These are phyloP conservation scores for Xylaria palmicola DNA, from an alignment of 495 filamentous ascomycete genomes.

Conservation along the genomic window DNA sequence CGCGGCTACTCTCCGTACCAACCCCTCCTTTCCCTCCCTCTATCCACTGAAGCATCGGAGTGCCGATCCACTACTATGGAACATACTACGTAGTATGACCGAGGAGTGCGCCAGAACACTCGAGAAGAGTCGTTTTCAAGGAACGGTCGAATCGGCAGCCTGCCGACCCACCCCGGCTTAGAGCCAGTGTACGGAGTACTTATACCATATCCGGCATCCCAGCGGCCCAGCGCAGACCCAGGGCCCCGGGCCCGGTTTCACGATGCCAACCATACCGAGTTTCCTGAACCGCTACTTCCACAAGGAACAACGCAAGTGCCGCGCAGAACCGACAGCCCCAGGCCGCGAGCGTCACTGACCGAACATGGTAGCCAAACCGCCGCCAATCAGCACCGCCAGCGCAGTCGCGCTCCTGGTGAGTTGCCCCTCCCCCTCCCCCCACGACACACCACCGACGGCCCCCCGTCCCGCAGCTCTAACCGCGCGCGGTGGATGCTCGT, in stretches of 20 bases:
- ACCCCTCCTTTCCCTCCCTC: neutral
- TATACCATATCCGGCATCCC: too few species aligned
- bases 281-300: slow-evolving; percentile 29
- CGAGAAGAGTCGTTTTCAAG: too few species aligned
- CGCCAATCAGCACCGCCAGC: slow-evolving; percentile 32
- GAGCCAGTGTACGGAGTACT: too few species aligned
- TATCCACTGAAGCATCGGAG: neutral
- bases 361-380: slow-evolving; percentile 33
- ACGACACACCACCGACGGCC: neutral
- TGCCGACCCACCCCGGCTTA: too few species aligned
- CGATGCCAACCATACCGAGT: slow-evolving; percentile 26
- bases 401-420: slow-evolving; percentile 35
- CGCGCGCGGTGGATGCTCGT: slow-evolving; percentile 3
- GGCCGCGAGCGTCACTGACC: slow-evolving; percentile 17
- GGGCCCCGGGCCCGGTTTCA: neutral
- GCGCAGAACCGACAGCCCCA: too few species aligned
- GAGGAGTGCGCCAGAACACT: neutral
- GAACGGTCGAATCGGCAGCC: too few species aligned
- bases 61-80: neutral
- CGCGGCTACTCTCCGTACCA: neutral
- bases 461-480: neutral
- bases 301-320: slow-evolving; percentile 30
- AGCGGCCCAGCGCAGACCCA: neutral
- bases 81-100: too few species aligned
- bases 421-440: slow-evolving; percentile 8